Percentiles rank a stretch among this genome's conserved stretches.
Evolutionary conservation across 352 stramenopile species (phyloP).

Genomic region (Phytopythium chamaehyphon): DNA sequence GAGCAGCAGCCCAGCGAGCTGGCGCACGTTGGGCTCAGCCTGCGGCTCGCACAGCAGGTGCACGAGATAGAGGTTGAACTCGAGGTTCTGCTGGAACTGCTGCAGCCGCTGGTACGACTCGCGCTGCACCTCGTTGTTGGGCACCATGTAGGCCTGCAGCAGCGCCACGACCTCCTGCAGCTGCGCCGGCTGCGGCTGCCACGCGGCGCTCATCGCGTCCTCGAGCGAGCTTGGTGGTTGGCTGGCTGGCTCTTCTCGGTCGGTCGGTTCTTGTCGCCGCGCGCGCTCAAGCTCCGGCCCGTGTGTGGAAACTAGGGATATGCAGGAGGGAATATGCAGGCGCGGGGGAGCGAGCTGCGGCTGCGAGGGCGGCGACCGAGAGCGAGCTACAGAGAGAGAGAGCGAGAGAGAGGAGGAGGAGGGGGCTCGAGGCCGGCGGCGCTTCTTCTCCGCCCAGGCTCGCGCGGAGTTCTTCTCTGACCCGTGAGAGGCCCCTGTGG

Average conservation of each 20-base stretch:
- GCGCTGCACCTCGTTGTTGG: slow-evolving; percentile 83
- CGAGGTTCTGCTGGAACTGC: slow-evolving; percentile 86
- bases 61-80: slow-evolving; percentile 88
- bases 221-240: not conserved
- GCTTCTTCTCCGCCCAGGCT: no score
- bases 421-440: no score
- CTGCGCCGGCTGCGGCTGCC: slow-evolving; percentile 72
- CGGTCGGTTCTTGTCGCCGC: not conserved
- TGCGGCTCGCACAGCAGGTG: slow-evolving; percentile 72
- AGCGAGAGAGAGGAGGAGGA: no score
- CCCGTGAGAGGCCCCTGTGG: no score
- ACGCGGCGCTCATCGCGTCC: slow-evolving; percentile 46
- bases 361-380: no score
- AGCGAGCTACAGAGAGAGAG: no score
- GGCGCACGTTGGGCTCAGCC: slow-evolving; percentile 56
- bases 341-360: no score
- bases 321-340: no score
- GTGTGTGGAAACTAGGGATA: no score
- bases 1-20: slow-evolving; percentile 76
- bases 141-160: slow-evolving; percentile 76
- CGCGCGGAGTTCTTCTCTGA: no score
- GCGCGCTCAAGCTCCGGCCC: no score
- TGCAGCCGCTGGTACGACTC: slow-evolving; percentile 79
- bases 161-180: slow-evolving; percentile 77
- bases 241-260: not conserved